Conservation (phyloP, 192 early-diverging fungal species). For the Coemansia asiatica region DNA sequence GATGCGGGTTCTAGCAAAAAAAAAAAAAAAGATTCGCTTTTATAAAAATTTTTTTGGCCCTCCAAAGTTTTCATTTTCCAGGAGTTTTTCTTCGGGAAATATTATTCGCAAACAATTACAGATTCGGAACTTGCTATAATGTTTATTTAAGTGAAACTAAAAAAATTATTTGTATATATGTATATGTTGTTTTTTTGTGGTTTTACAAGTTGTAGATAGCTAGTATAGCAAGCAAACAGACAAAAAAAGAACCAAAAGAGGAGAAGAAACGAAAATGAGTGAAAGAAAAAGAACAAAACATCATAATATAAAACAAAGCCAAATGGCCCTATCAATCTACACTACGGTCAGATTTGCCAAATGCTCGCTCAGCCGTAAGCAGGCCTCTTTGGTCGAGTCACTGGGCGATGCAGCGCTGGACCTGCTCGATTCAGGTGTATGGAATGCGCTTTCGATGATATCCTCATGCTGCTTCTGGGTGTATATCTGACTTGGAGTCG, state of each 20-base stretch:
- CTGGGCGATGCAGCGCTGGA: background rate
- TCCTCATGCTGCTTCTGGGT: conserved; percentile 17
- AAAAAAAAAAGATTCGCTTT: no score
- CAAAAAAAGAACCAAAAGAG: background rate
- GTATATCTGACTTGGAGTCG: conserved; percentile 15
- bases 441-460: background rate
- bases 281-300: background rate
- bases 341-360: background rate
- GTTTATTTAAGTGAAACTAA: no score
- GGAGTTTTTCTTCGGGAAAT: no score
- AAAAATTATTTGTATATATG: background rate
- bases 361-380: background rate
- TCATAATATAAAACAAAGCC: background rate
- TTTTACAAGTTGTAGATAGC: background rate
- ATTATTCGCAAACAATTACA: no score
- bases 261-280: background rate
- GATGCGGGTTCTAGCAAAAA: no score
- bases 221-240: no score
- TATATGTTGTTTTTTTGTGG: conserved; percentile 1
- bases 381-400: background rate
- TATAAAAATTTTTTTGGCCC: no score
- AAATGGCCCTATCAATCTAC: background rate
- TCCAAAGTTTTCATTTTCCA: background rate
- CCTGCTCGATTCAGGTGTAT: background rate
- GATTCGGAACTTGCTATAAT: no score